phyloP scores from a whole-genome alignment of 1,284 basidiomycete genomes.

The Uromyces viciae-fabae region DNA sequence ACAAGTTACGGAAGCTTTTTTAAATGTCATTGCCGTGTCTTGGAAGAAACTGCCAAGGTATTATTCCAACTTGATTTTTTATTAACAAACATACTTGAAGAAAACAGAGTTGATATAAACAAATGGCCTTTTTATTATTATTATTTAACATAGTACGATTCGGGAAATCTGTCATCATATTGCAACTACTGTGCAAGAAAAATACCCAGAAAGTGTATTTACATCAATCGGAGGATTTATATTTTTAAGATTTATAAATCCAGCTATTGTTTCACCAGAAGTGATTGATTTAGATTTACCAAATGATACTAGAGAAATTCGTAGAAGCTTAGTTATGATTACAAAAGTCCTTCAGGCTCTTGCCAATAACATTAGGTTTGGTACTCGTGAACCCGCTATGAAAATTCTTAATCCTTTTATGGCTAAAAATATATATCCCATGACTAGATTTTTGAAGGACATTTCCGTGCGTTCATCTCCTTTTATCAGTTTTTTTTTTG shows the following conservation, averaged over 20 bases:
- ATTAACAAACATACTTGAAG: background rate
- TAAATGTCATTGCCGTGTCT: slow-evolving; percentile 71
- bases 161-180: slow-evolving; percentile 82
- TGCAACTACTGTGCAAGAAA: slow-evolving; percentile 67
- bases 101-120: too few species aligned
- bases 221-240: slow-evolving; percentile 74
- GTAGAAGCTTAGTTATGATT: slow-evolving; percentile 75
- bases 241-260: slow-evolving; percentile 69
- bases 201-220: slow-evolving; percentile 55
- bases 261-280: slow-evolving; percentile 80
- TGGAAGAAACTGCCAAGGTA: slow-evolving; percentile 70
- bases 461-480: slow-evolving; percentile 63
- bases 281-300: slow-evolving; percentile 75
- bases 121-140: too few species aligned
- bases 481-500: background rate
- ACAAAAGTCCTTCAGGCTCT: slow-evolving; percentile 87
- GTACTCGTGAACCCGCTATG: slow-evolving; percentile 77
- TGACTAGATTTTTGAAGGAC: slow-evolving; percentile 77
- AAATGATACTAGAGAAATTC: slow-evolving; percentile 63
- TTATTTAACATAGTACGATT: slow-evolving; percentile 65
- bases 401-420: slow-evolving; percentile 73
- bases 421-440: slow-evolving; percentile 69
- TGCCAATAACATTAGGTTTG: slow-evolving; percentile 86
- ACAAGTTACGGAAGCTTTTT: slow-evolving; percentile 69
- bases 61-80: slow-evolving; percentile 42